phyloP scores from a whole-genome alignment of 1,139 yeast genomes.

The Barnettozyma hawaiiensis region DNA sequence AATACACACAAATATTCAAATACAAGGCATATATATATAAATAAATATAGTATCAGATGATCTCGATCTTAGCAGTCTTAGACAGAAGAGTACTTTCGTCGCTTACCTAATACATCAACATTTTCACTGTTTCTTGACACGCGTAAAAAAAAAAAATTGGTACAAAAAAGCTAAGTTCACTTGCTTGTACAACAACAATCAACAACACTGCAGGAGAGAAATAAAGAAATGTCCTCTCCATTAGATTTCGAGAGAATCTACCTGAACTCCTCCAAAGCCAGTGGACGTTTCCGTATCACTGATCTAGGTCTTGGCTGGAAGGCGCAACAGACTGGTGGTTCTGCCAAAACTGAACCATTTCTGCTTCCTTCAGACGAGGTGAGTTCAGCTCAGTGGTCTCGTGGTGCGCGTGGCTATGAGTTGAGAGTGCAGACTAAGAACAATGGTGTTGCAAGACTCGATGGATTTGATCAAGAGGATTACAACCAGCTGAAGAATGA shows the following conservation, averaged over 20 bases:
- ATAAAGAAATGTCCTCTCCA: slow-evolving; percentile 4
- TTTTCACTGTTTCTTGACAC: not conserved
- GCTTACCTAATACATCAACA: not conserved
- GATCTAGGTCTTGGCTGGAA: slow-evolving; percentile 98
- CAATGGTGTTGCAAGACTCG: slow-evolving; percentile 79
- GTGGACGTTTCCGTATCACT: slow-evolving; percentile 91
- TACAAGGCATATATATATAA: too few relatives aligned
- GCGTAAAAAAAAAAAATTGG: not conserved
- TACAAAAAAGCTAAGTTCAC: not conserved
- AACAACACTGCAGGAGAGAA: not conserved
- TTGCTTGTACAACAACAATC: too few relatives aligned
- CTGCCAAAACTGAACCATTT: slow-evolving; percentile 65
- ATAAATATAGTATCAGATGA: too few relatives aligned
- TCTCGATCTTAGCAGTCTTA: too few relatives aligned
- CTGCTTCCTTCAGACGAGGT: slow-evolving; percentile 82
- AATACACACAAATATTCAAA: too few relatives aligned
- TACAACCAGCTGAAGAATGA: slow-evolving; percentile 77
- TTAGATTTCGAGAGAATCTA: slow-evolving; percentile 77
- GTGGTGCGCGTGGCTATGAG: slow-evolving; percentile 91
- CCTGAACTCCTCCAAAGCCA: slow-evolving; percentile 74
- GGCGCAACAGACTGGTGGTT: slow-evolving; percentile 54
- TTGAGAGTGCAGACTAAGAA: slow-evolving; percentile 83
- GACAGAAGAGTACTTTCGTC: too few relatives aligned
- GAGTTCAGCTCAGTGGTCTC: slow-evolving; percentile 79
- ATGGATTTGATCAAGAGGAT: slow-evolving; percentile 86